Percentiles rank a stretch among this genome's conserved stretches.
phyloP scores from a whole-genome alignment of 495 filamentous ascomycete species.

The Penicillium maclennaniae region DNA sequence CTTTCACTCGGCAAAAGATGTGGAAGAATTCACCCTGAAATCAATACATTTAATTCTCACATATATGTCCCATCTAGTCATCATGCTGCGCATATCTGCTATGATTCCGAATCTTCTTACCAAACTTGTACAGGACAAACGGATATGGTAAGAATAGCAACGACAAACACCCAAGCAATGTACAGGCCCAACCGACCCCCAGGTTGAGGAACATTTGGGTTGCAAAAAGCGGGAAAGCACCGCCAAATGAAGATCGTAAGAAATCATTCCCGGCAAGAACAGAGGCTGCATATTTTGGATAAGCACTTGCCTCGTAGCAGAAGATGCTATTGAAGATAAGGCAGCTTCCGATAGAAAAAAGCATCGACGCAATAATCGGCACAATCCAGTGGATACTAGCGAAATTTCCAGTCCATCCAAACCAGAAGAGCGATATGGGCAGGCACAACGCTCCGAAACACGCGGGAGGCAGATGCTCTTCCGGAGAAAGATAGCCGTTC shows the following conservation, averaged over 20 bases:
- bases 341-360: slow-evolving; percentile 52
- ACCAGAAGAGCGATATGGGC: slow-evolving; percentile 57
- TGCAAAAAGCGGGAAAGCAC: slow-evolving; percentile 49
- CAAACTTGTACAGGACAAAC: slow-evolving; percentile 26
- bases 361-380: slow-evolving; percentile 51
- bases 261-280: slow-evolving; percentile 53
- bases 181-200: slow-evolving; percentile 60
- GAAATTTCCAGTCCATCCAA: slow-evolving; percentile 54
- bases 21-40: too few species aligned
- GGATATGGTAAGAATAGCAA: slow-evolving; percentile 39
- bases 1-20: too few species aligned
- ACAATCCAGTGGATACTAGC: slow-evolving; percentile 57
- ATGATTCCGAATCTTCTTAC: slow-evolving; percentile 24
- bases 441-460: slow-evolving; percentile 44
- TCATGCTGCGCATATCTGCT: slow-evolving; percentile 25
- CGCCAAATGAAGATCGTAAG: slow-evolving; percentile 45
- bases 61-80: too few species aligned
- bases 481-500: slow-evolving; percentile 30
- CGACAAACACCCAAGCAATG: slow-evolving; percentile 55
- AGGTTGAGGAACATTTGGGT: slow-evolving; percentile 53
- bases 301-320: slow-evolving; percentile 44
- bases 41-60: too few species aligned
- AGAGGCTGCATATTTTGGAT: slow-evolving; percentile 43
- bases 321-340: slow-evolving; percentile 52
- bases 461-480: slow-evolving; percentile 49